A percentile compares a stretch with the other conserved stretches of the same genome.
phyloP scores from a whole-genome alignment of 1,139 yeast genomes.

The Tardiomyces blankii region DNA sequence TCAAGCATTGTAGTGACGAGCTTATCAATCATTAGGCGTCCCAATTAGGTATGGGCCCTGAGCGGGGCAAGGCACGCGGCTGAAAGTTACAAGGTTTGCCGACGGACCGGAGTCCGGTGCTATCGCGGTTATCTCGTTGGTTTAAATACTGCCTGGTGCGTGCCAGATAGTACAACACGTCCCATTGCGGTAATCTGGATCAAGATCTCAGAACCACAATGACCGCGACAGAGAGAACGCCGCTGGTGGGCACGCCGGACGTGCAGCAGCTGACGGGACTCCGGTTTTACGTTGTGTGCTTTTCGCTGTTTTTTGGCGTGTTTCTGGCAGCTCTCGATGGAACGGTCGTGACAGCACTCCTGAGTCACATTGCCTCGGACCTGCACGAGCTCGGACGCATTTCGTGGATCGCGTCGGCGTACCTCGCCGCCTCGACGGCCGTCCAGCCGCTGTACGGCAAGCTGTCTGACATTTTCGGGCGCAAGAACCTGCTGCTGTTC shows the following conservation, averaged over 20 bases:
- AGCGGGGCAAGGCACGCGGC: no score
- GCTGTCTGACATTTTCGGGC: conserved; percentile 75
- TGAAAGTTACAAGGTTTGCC: no score
- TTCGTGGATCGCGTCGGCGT: conserved; percentile 53
- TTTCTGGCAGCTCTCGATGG: conserved; percentile 52
- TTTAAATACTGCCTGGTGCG: neutral
- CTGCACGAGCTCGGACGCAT: conserved; percentile 41
- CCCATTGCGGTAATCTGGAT: no score
- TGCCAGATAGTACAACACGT: no score
- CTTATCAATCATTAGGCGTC: no score
- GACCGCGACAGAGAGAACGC: no score
- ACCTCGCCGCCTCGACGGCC: conserved; percentile 48
- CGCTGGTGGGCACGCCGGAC: neutral
- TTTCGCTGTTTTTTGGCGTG: conserved; percentile 36
- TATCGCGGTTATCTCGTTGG: no score
- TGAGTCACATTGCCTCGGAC: conserved; percentile 54
- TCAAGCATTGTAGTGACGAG: no score
- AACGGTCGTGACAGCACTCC: conserved; percentile 53
- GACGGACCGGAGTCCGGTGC: no score
- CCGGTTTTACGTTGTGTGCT: conserved; percentile 1
- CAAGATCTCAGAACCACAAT: no score
- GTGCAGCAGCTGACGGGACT: neutral
- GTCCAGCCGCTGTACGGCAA: conserved; percentile 79
- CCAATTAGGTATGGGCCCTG: no score
- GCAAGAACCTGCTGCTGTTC: conserved; percentile 42